phyloP scores from a whole-genome alignment of 2,329 filamentous ascomycete species.

The Stenocarpella maydis region DNA sequence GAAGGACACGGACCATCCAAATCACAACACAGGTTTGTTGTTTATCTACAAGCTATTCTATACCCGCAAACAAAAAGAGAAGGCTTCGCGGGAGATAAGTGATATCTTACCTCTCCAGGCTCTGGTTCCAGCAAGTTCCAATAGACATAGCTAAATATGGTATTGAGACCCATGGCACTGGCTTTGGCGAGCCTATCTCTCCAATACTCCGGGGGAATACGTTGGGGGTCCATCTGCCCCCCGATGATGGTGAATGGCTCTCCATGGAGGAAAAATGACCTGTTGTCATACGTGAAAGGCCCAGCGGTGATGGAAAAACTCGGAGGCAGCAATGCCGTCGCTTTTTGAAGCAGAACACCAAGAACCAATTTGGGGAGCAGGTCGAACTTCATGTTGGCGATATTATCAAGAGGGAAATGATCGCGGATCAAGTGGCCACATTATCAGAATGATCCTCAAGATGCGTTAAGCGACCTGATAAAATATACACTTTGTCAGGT shows the following conservation, averaged over 20 bases:
- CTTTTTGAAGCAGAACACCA: not conserved
- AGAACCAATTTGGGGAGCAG: not conserved
- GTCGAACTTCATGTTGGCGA: constrained; percentile 1
- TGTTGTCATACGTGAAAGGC: constrained; percentile 50
- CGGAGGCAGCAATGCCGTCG: not conserved
- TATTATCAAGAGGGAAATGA: not conserved
- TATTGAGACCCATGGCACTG: constrained; percentile 57
- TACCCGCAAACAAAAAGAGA: too few relatives aligned
- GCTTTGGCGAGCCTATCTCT: constrained; percentile 53
- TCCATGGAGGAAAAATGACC: constrained; percentile 51
- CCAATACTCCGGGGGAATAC: constrained; percentile 57
- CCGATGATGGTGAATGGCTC: constrained; percentile 53
- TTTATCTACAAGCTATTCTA: not conserved
- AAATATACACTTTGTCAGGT: constrained; percentile 3
- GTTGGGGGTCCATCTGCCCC: constrained; percentile 60
- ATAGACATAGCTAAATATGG: constrained; percentile 59
- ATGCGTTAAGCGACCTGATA: not conserved
- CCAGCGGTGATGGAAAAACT: constrained; percentile 6
- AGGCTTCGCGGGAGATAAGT: not conserved
- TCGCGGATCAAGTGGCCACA: not conserved
- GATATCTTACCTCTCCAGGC: constrained; percentile 40
- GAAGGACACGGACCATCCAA: not conserved
- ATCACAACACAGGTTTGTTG: not conserved
- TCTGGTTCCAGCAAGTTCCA: constrained; percentile 58
- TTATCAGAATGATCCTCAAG: too few relatives aligned